A percentile compares a stretch with the other conserved stretches of the same genome.
These are phyloP conservation scores for Xerocomellus amylosporus DNA, from an alignment of 768 basidiomycete genomes.

Conservation along the genomic window DNA sequence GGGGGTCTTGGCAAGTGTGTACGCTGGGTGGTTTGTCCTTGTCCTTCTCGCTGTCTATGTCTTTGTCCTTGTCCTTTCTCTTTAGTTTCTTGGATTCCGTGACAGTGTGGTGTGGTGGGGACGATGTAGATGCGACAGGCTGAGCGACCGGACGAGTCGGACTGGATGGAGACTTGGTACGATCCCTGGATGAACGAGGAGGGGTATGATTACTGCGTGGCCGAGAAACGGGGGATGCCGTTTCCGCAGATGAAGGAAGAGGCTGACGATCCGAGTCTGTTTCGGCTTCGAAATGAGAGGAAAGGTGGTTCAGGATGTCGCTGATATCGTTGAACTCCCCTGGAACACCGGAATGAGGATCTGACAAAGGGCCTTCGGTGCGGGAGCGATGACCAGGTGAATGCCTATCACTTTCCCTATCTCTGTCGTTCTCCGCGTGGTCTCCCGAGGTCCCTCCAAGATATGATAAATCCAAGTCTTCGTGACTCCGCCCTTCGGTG, in stretches of 20 bases:
- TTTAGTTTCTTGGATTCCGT: slow-evolving; percentile 26
- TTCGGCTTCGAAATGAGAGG: slow-evolving; percentile 63
- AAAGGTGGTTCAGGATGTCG: slow-evolving; percentile 74
- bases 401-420: slow-evolving; percentile 41
- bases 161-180: slow-evolving; percentile 38
- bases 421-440: slow-evolving; percentile 30
- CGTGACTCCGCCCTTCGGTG: slow-evolving; percentile 37
- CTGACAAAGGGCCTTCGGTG: slow-evolving; percentile 34
- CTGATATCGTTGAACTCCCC: slow-evolving; percentile 69
- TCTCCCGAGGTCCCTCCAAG: slow-evolving; percentile 35
- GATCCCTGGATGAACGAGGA: slow-evolving; percentile 18
- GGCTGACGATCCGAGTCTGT: slow-evolving; percentile 42
- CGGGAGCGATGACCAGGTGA: slow-evolving; percentile 26
- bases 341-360: slow-evolving; percentile 48
- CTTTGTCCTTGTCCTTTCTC: slow-evolving; percentile 31
- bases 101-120: slow-evolving; percentile 24
- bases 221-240: slow-evolving; percentile 32
- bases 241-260: slow-evolving; percentile 35
- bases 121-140: slow-evolving; percentile 54
- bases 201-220: slow-evolving; percentile 24
- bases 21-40: slow-evolving; percentile 47
- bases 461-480: slow-evolving; percentile 57
- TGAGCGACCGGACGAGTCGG: slow-evolving; percentile 35
- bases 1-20: slow-evolving; percentile 68
- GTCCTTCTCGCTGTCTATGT: slow-evolving; percentile 32